phyloP scores from a whole-genome alignment of 2,329 filamentous ascomycete species.

The Calonectria pauciramosa region DNA sequence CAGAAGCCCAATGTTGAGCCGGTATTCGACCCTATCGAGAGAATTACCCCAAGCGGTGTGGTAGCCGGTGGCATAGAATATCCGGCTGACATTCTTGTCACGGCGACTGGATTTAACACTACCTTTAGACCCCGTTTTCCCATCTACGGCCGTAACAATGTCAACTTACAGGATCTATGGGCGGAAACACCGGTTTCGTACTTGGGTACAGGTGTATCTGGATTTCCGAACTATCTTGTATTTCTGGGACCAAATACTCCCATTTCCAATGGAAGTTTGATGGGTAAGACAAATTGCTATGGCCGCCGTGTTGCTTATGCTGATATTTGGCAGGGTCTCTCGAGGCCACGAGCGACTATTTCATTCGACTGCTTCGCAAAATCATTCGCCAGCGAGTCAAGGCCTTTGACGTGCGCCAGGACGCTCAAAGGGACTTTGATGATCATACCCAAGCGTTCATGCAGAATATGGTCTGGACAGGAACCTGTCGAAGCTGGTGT shows the following conservation, averaged over 20 bases:
- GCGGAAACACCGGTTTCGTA: conserved; percentile 45
- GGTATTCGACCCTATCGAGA: conserved; percentile 46
- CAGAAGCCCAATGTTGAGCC: conserved; percentile 56
- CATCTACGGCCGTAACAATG: conserved; percentile 33
- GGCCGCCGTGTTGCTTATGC: accelerated
- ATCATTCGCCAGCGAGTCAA: conserved; percentile 38
- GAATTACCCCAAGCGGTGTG: conserved; percentile 46
- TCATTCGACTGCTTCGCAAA: conserved; percentile 41
- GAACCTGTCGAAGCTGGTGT: conserved; percentile 59
- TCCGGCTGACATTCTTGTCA: conserved; percentile 34
- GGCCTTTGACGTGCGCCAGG: conserved; percentile 38
- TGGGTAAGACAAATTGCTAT: conserved; percentile 28
- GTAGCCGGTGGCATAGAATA: conserved; percentile 37
- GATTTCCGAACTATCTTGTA: conserved; percentile 47
- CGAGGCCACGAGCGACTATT: conserved; percentile 46
- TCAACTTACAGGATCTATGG: conserved; percentile 39
- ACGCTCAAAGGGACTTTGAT: conserved; percentile 61
- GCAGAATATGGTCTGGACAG: conserved; percentile 58
- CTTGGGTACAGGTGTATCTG: conserved; percentile 47
- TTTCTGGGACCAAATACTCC: conserved; percentile 49
- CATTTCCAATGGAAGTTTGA: conserved; percentile 44
- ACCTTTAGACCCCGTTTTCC: conserved; percentile 40
- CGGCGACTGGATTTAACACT: conserved; percentile 42
- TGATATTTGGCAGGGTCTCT: conserved; percentile 33
- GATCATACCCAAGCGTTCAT: conserved; percentile 57